These are phyloP conservation scores for Paramecium sexaurelia DNA, from an alignment of 73 alveolate genomes.

Conservation along the genomic window DNA sequence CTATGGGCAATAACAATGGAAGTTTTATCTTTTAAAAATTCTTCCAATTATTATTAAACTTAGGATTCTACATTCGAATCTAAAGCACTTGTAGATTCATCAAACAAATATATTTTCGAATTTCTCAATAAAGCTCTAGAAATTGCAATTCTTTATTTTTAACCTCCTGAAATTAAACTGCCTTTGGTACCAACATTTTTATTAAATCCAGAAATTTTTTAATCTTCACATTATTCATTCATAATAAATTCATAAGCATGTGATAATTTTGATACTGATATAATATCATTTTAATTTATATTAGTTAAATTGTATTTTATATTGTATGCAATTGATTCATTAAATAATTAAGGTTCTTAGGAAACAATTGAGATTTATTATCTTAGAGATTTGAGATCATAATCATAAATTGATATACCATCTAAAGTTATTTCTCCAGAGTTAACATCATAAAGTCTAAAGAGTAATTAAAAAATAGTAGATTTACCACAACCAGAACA, in stretches of 20 bases:
- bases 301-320: constrained; percentile 71
- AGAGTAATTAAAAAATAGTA: constrained; percentile 82
- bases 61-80: constrained; percentile 52
- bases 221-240: neutral
- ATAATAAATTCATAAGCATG: constrained; percentile 79
- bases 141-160: constrained; percentile 71
- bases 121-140: constrained; percentile 72
- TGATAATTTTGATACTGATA: neutral
- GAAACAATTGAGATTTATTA: constrained; percentile 85
- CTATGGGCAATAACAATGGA: constrained; percentile 84
- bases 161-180: constrained; percentile 69
- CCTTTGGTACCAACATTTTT: constrained; percentile 71
- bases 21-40: constrained; percentile 67
- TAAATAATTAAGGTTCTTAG: constrained; percentile 92
- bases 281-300: neutral
- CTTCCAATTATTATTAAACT: constrained; percentile 60
- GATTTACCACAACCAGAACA: constrained; percentile 97
- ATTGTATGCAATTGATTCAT: constrained; percentile 85
- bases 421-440: constrained; percentile 80
- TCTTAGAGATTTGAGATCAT: constrained; percentile 76
- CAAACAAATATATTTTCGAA: constrained; percentile 68
- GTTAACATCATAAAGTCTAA: constrained; percentile 86
- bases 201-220: constrained; percentile 52
- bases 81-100: constrained; percentile 76
- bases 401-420: constrained; percentile 75